Evolutionary conservation across 1,139 yeast genomes (phyloP).

Genomic region (Pichia sp.): DNA sequence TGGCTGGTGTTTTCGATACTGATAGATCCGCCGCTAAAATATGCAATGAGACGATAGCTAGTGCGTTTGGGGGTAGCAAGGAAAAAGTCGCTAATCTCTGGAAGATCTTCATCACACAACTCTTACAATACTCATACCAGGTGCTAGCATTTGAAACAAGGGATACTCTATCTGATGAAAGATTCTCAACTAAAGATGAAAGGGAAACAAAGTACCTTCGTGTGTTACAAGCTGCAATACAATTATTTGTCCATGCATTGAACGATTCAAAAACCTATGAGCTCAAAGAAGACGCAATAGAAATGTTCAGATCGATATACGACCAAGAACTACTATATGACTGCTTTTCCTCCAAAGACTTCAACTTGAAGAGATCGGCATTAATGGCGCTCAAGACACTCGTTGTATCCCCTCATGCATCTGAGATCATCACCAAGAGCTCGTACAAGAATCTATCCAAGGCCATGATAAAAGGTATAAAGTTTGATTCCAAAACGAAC

Average conservation of each 20-base stretch:
- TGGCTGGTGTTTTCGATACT: slow-evolving; percentile 61
- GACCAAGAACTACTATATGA: slow-evolving; percentile 40
- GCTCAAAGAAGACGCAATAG: slow-evolving; percentile 21
- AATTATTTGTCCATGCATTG: slow-evolving; percentile 32
- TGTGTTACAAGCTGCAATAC: slow-evolving; percentile 45
- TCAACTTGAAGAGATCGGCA: slow-evolving; percentile 41
- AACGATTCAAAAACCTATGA: slow-evolving; percentile 7
- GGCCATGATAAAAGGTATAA: slow-evolving; percentile 44
- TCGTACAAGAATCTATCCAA: slow-evolving; percentile 42
- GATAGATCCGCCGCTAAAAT: slow-evolving; percentile 54
- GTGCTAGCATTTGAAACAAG: slow-evolving; percentile 50
- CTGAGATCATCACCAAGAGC: slow-evolving; percentile 22
- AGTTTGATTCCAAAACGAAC: slow-evolving; percentile 30
- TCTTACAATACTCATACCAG: slow-evolving; percentile 48
- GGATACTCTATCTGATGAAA: slow-evolving; percentile 65
- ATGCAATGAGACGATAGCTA: slow-evolving; percentile 40
- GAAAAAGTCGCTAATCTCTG: slow-evolving; percentile 55
- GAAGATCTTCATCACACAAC: slow-evolving; percentile 48
- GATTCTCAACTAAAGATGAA: slow-evolving; percentile 64
- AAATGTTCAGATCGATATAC: slow-evolving; percentile 26
- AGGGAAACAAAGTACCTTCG: slow-evolving; percentile 60
- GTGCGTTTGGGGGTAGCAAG: slow-evolving; percentile 51
- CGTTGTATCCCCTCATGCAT: slow-evolving; percentile 6
- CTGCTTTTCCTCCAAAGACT: slow-evolving; percentile 32
- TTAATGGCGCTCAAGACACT: slow-evolving; percentile 32